Evolutionary conservation across 2,329 filamentous ascomycete species (phyloP).

Genomic region (Aspergillus aculeatus): DNA sequence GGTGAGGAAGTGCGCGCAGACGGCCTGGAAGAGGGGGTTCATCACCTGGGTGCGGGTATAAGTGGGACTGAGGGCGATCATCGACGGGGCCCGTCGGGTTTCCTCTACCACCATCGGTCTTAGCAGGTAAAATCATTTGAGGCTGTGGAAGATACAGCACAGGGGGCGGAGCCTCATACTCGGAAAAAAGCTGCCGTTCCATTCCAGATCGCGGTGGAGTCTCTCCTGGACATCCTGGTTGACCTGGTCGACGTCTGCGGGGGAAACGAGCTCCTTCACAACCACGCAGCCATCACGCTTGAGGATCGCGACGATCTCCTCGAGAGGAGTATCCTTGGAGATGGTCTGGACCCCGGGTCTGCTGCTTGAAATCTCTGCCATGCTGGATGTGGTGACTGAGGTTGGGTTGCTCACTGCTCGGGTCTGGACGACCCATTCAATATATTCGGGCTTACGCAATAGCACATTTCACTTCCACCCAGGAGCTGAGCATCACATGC

Average conservation of each 20-base stretch:
- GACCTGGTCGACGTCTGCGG: neutral
- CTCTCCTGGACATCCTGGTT: neutral
- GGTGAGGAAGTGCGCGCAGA: constrained; percentile 28
- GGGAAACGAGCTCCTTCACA: neutral
- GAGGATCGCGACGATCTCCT: neutral
- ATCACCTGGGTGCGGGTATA: constrained; percentile 19
- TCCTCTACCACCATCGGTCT: neutral
- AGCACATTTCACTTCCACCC: no score
- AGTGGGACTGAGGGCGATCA: constrained; percentile 7
- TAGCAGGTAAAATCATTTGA: neutral
- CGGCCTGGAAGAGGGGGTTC: constrained; percentile 27
- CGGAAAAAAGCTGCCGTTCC: neutral
- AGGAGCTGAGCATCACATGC: neutral
- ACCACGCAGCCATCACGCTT: neutral
- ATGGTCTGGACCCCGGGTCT: neutral
- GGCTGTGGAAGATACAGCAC: neutral
- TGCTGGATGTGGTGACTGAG: neutral
- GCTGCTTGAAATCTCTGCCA: neutral
- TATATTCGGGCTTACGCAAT: neutral
- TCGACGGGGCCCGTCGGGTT: constrained; percentile 9
- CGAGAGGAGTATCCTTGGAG: neutral
- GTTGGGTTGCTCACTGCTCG: neutral
- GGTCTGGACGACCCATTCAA: neutral
- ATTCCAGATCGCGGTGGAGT: neutral
- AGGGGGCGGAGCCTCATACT: neutral